These are phyloP conservation scores for Solanum tarijense DNA, from an alignment of 257 asterid species.

Conservation along the genomic window DNA sequence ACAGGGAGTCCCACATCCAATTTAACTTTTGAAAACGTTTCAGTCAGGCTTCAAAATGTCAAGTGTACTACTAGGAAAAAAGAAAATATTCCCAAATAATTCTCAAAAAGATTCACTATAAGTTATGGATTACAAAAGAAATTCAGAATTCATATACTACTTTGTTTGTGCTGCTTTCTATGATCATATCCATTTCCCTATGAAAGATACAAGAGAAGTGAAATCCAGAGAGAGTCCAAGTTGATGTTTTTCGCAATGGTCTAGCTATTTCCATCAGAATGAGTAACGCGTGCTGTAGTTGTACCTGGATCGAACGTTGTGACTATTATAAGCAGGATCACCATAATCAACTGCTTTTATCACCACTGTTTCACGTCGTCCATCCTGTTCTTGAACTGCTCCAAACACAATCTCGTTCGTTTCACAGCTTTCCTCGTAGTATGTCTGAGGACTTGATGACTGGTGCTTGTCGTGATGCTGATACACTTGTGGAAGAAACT, in stretches of 20 bases:
- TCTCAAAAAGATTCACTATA: not conserved
- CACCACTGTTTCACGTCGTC: constrained; percentile 69
- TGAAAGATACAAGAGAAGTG: not conserved
- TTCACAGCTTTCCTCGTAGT: constrained; percentile 46
- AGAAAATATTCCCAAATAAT: not conserved
- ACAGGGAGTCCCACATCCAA: no score
- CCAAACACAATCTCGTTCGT: constrained; percentile 87
- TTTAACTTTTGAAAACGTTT: no score
- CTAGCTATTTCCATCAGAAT: constrained; percentile 10
- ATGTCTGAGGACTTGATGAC: constrained; percentile 51
- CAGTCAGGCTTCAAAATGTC: not conserved
- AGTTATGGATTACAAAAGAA: not conserved
- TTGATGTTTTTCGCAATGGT: not conserved
- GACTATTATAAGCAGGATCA: constrained; percentile 37
- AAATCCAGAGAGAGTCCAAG: not conserved
- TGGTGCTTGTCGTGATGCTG: constrained; percentile 62
- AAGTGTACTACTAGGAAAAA: not conserved
- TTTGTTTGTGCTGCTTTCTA: not conserved
- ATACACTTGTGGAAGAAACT: constrained; percentile 7
- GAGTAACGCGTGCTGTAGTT: constrained; percentile 62
- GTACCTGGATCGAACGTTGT: constrained; percentile 55
- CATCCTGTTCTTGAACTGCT: constrained; percentile 86
- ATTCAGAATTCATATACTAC: not conserved
- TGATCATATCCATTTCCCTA: not conserved
- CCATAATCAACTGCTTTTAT: constrained; percentile 69